Evolutionary conservation across 257 asterid species (phyloP), one percentile per base, ranked within the genome.

Genomic region (Nicotiana knightiana): DNA sequence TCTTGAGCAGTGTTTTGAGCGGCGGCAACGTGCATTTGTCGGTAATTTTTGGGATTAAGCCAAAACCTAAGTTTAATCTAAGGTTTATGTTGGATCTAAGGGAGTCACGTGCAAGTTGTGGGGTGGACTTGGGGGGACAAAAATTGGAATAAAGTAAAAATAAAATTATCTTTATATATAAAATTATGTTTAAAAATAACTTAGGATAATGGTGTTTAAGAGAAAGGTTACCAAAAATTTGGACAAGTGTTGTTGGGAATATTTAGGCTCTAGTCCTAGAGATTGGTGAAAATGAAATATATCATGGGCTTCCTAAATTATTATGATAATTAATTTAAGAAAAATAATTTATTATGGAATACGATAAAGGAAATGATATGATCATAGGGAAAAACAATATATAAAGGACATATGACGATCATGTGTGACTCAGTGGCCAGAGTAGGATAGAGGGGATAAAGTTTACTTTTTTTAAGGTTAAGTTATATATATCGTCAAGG

Each of bases 31-130:
- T 73, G 79, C 79, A 73, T 73, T 48, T 81, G 79, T 66, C 75
- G 48, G 51, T 79, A 59, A 77, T 33, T 13, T 32, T 24, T 37
- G 57, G 16, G 57, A 76, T 71, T 66, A n/a, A 59, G 35, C 62
- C 79, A 43, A 73, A 48, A 7, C 5, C 54, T 48, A 48, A 73
- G 51, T 61, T 57, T 82, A 30, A 51, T 73, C 26, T 26, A 73
- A 48, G 63, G 43, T 73, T 71, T 48, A 18, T 70, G 88, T 46
- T 79, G 84, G 77, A 81, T 35, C 75, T 28, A 62, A 82, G 24
- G 85, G 86, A 65, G 83, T 86, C 85, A 81, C 85, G 85, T 86
- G 89, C 83, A 55, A 53, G 67, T n/a, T 79, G 62, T 83, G 89
- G 68, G 87, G 67, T 81, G 84, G 62, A 55, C 37, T 70, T 77